These are phyloP conservation scores for Chlorencoelia australis DNA, from an alignment of 2,329 filamentous ascomycete genomes.

Conservation along the genomic window DNA sequence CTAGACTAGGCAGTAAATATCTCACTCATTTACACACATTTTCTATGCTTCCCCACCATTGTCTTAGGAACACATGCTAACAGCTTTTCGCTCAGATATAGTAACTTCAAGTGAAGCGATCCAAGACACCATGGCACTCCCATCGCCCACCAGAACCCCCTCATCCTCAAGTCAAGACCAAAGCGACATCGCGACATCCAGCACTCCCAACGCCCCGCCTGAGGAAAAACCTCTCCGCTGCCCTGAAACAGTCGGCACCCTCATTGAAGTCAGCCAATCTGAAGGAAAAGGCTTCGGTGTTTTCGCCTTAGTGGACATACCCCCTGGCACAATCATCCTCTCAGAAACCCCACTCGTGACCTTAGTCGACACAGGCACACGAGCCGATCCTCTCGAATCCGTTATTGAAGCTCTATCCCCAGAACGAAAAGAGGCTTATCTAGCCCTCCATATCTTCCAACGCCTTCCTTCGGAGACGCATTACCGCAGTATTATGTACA, in stretches of 20 bases:
- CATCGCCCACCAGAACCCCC: not conserved
- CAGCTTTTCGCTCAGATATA: constrained; percentile 4
- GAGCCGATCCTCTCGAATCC: constrained; percentile 11
- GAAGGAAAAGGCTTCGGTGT: constrained; percentile 17
- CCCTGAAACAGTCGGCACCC: constrained; percentile 15
- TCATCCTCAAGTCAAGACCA: not conserved
- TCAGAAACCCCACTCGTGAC: constrained; percentile 17
- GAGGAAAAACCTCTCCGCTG: constrained; percentile 8
- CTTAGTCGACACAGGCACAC: constrained; percentile 12
- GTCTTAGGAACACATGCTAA: constrained; percentile 11
- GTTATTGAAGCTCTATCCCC: constrained; percentile 13
- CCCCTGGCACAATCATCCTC: constrained; percentile 13
- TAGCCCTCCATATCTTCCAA: constrained; percentile 11
- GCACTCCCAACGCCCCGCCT: not conserved
- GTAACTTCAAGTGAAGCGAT: too few relatives aligned
- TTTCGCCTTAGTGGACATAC: constrained; percentile 16
- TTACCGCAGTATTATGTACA: constrained; percentile 16
- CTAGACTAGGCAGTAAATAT: too few relatives aligned
- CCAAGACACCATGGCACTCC: not conserved
- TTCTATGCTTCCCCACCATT: too few relatives aligned
- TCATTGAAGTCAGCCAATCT: constrained; percentile 14
- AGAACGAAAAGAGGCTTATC: constrained; percentile 6
- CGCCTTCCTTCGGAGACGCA: constrained; percentile 9
- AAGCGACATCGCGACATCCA: not conserved
- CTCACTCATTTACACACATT: too few relatives aligned